A percentile compares a stretch with the other conserved stretches of the same genome.
Conservation (phyloP, 192 early-diverging fungal species). For the Jimgerdemannia flammicorona region DNA sequence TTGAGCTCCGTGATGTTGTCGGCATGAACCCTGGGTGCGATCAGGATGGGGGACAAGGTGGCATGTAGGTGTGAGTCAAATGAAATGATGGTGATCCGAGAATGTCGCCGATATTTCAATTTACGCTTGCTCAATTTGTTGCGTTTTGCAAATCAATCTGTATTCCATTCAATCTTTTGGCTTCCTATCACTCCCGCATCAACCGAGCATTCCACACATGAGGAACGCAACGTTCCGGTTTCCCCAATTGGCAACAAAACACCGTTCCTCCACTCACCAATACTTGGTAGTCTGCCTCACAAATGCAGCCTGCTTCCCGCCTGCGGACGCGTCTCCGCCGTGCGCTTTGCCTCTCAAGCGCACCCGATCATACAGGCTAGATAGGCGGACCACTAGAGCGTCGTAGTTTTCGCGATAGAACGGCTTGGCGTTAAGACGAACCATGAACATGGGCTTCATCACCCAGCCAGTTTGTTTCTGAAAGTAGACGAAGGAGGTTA, state of each 20-base stretch:
- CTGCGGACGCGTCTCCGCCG: slow-evolving; percentile 51
- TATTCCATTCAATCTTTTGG: no score
- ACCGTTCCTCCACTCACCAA: slow-evolving; percentile 54
- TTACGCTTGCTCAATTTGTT: no score
- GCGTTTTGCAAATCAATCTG: no score
- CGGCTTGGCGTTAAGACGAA: slow-evolving; percentile 76
- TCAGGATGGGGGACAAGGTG: not conserved
- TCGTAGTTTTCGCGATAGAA: slow-evolving; percentile 92
- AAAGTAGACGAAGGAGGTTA: not conserved
- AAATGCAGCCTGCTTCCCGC: slow-evolving; percentile 66
- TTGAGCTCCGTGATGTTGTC: slow-evolving; percentile 98
- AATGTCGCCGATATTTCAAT: not conserved
- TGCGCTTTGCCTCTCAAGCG: slow-evolving; percentile 67
- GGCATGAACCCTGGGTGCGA: slow-evolving; percentile 67
- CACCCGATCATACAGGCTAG: slow-evolving; percentile 76
- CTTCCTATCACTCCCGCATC: no score
- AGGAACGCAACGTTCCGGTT: no score
- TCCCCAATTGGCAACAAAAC: not conserved
- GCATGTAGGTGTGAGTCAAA: not conserved
- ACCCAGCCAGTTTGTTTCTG: slow-evolving; percentile 86
- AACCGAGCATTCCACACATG: no score
- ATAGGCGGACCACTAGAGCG: slow-evolving; percentile 82
- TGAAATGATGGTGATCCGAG: not conserved
- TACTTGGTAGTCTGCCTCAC: slow-evolving; percentile 96
- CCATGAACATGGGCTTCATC: slow-evolving; percentile 77